Evolutionary conservation across 2,329 filamentous ascomycete species (phyloP).

Genomic region (Whalleya microplaca): DNA sequence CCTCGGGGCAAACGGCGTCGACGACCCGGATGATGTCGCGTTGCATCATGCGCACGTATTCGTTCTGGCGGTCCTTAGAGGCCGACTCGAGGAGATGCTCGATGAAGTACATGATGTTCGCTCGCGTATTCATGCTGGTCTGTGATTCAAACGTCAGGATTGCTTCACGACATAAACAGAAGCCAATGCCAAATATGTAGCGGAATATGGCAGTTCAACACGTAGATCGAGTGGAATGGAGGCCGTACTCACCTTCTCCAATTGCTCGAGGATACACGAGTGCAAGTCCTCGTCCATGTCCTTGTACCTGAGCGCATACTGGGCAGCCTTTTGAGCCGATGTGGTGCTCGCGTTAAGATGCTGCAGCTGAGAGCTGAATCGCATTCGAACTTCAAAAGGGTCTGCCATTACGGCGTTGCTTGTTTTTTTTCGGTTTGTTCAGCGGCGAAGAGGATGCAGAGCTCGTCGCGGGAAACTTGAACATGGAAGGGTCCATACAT

Average conservation of each 20-base stretch:
- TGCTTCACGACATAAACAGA: background rate
- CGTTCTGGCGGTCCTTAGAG: conserved; percentile 71
- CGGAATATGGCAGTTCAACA: background rate
- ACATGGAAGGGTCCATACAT: too few species aligned
- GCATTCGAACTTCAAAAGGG: conserved; percentile 97
- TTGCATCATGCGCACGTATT: conserved; percentile 94
- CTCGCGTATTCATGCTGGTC: conserved; percentile 95
- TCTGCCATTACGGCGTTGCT: conserved; percentile 59
- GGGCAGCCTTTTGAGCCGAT: conserved; percentile 87
- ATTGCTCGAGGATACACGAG: conserved; percentile 93
- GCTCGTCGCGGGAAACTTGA: background rate
- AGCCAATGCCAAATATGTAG: background rate
- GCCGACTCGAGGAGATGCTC: conserved; percentile 92
- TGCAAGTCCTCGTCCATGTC: conserved; percentile 98
- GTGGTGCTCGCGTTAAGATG: conserved; percentile 89
- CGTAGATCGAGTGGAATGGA: background rate
- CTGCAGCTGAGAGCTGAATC: conserved; percentile 88
- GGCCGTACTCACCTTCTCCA: conserved; percentile 69
- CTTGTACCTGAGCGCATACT: conserved; percentile 91
- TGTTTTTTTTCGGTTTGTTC: background rate
- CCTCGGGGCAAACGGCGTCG: conserved; percentile 85
- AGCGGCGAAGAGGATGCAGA: background rate
- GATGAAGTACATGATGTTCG: conserved; percentile 99
- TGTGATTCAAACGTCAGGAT: conserved; percentile 39
- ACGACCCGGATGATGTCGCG: conserved; percentile 90